phyloP scores from a whole-genome alignment of 352 stramenopile species.

The Globisporangium megalacanthum region DNA sequence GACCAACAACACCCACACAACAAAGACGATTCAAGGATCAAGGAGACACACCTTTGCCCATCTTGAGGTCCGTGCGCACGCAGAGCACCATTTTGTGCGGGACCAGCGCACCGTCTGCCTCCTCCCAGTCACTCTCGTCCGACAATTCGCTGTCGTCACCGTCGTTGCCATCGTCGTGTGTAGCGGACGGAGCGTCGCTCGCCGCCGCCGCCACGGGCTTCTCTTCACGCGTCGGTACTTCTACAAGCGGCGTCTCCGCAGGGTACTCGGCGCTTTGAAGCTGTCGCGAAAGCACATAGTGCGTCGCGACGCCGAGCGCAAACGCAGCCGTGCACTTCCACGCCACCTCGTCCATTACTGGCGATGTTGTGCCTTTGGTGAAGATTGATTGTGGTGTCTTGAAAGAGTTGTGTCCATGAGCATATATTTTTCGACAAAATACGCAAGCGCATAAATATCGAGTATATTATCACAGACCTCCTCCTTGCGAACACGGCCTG shows the following conservation, averaged over 20 bases:
- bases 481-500: no score
- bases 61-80: slow-evolving; percentile 93
- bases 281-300: slow-evolving; percentile 48
- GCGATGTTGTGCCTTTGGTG: no score
- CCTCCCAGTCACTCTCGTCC: slow-evolving; percentile 62
- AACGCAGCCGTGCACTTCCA: slow-evolving; percentile 82
- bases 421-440: no score
- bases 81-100: slow-evolving; percentile 94
- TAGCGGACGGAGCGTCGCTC: background rate
- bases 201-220: background rate
- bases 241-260: slow-evolving; percentile 6
- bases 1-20: background rate
- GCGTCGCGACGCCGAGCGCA: slow-evolving; percentile 57
- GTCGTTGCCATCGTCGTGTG: slow-evolving; percentile 10
- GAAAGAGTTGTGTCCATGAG: no score
- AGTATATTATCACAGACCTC: no score
- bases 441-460: no score
- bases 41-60: slow-evolving; percentile 90
- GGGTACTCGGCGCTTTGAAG: slow-evolving; percentile 24
- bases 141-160: slow-evolving; percentile 22
- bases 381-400: no score
- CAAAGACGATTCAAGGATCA: background rate
- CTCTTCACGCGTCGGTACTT: slow-evolving; percentile 1
- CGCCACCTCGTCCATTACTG: slow-evolving; percentile 44
- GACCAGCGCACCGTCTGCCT: slow-evolving; percentile 41